Base-by-base conservation (phyloP, 139 green algal species). In the Yamagishiella unicocca region DNA sequence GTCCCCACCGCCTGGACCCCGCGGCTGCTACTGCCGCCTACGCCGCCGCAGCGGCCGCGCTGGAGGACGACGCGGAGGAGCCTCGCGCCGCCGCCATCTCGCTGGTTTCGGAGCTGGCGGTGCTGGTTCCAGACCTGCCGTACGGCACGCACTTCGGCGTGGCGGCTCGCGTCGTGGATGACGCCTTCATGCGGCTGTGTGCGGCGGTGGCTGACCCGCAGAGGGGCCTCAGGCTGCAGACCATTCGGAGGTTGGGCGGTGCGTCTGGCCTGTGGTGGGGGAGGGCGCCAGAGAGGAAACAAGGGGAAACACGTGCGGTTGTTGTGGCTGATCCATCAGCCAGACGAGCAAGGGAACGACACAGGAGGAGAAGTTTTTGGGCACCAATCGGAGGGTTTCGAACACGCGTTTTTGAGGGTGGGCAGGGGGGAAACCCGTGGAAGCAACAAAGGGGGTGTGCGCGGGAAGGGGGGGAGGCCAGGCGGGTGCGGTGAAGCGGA, bases 161-260 rank as follows among this genome's bases (percentile, higher is more conserved):
- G 27, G 61, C 40, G 37, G 61, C 61, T 19, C 40, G 21, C 19
- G 40, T 75, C 61, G 79, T 50, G 7, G 79, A 85, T 25, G 79
- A 85, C 31, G 79, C 40, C 0, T 85, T 85, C 79, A 85, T 85
- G 79, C 55, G 79, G 61, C 58, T 85, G 27, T 76, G 79, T 67
- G 79, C 37, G 35, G 1, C 22, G 1, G 79, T 75, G 79, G 61
- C 19, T 29, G 79, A 85, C 22, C 14, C 42, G n/a, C 40, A 33
- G 38, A 19, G 40, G 40, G 79, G 79, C 19, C 31, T 85, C 40
- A 42, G 55, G 27, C 79, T 85, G 40, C 61, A 75, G n/a, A 61
- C 79, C 40, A 6, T 85, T 2, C 12, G 40, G 31, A 61, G 42
- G 19, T 42, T 85, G n/a, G 79, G 35, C 4, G 77, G 77, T 84